phyloP scores from a whole-genome alignment of 352 stramenopile species.

The Pythium phragmitis region DNA sequence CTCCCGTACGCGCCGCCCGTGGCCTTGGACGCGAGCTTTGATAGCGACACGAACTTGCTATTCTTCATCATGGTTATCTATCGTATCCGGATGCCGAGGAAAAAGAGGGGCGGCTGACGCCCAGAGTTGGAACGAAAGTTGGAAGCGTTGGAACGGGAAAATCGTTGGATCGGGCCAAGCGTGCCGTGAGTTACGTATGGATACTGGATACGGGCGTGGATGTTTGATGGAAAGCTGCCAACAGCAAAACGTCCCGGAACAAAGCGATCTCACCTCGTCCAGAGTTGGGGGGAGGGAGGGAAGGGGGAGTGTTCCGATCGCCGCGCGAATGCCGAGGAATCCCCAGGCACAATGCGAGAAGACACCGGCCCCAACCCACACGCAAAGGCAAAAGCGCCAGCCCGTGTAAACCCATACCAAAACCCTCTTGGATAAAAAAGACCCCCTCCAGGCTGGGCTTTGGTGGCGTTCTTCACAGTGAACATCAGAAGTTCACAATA shows the following conservation, averaged over 20 bases:
- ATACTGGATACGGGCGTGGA: background rate
- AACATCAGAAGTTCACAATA: background rate
- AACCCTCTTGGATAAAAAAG: background rate
- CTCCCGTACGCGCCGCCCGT: constrained; percentile 34
- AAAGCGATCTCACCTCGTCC: background rate
- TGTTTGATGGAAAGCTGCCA: background rate
- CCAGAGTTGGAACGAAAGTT: background rate
- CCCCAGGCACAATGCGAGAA: constrained; percentile 11
- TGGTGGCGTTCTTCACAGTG: background rate
- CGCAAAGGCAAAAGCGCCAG: background rate
- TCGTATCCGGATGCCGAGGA: background rate
- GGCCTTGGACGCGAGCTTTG: constrained; percentile 41
- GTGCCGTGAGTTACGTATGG: background rate
- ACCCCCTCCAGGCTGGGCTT: background rate
- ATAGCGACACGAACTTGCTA: constrained; percentile 61
- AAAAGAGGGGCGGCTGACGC: background rate
- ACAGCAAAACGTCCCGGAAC: background rate
- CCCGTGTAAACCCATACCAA: background rate
- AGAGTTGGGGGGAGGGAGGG: background rate
- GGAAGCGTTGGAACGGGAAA: background rate
- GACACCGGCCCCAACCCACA: constrained; percentile 5
- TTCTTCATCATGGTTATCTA: constrained; percentile 52
- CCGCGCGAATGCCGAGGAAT: background rate
- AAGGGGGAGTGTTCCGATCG: constrained; percentile 5
- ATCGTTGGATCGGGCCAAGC: background rate